Base-by-base conservation (phyloP, 1,139 yeast species). In the Yamadazyma conglobata region DNA sequence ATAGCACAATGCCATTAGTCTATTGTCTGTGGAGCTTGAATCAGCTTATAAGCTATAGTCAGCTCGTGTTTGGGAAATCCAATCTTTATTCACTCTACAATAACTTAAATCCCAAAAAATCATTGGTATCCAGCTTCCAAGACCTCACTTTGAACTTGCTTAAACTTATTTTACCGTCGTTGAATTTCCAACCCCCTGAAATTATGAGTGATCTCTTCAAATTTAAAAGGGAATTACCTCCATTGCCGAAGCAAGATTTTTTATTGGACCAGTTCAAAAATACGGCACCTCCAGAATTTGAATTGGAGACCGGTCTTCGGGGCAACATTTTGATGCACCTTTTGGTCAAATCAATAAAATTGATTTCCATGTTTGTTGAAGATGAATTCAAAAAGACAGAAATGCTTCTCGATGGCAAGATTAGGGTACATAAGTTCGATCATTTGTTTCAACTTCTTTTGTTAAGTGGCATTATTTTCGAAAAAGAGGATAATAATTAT, bases 211-310 rank as follows among this genome's bases (percentile, higher is more conserved):
- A n/a, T n/a, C n/a, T n/a, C n/a, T n/a, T n/a, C n/a, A n/a, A n/a
- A n/a, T n/a, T n/a, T n/a, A n/a, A n/a, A n/a, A n/a, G n/a, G n/a
- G n/a, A 35, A 3, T 39, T 58, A 14, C 64, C 68, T 3, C 67
- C 67, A 3, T 35, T 58, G 10, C 45, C 67, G 2, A 57, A 50
- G 32, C 42, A 52, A 8, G 38, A 31, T 24, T 47, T 37, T 22
- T 35, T 47, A 17, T 31, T 39, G n/a, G 46, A 45, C 5, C 31
- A 26, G 15, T 28, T 27, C 16, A 22, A 26, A 2, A 27, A 24
- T 8, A 25, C 30, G 12, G 47, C 41, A 8, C 39, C 42, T 7
- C 30, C 33, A 15, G 47, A 39, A 2, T 30, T 40, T 4, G 38
- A 25, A 15, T 15, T 28, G 6, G 12, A 24, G 12, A 22, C 15